Percentiles rank a stretch among this genome's conserved stretches.
These are phyloP conservation scores for Kluyveromyces marxianus DNA, from an alignment of 1,139 yeast species.

Conservation along the genomic window DNA sequence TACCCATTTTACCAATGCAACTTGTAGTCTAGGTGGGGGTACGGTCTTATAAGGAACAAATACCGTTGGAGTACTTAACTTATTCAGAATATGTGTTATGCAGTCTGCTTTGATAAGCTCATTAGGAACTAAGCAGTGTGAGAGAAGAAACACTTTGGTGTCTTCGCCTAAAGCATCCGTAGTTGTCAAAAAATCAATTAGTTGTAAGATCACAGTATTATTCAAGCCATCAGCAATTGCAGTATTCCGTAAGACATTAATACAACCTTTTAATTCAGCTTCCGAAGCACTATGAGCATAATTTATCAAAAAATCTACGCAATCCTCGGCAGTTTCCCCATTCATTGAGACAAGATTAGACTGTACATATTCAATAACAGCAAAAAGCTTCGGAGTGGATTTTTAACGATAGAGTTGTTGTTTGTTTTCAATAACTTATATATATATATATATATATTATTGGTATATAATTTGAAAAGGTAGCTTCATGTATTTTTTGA, in stretches of 20 bases:
- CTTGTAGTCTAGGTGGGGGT: slow-evolving; percentile 25
- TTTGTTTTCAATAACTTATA: too few relatives aligned
- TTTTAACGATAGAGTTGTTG: too few relatives aligned
- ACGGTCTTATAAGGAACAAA: slow-evolving; percentile 13
- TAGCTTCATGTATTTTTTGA: neutral
- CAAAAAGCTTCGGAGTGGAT: too few relatives aligned
- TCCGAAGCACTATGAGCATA: neutral
- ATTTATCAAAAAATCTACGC: too few relatives aligned
- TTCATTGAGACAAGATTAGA: too few relatives aligned
- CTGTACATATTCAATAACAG: too few relatives aligned
- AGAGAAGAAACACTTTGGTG: slow-evolving; percentile 25
- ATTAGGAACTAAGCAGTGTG: slow-evolving; percentile 30
- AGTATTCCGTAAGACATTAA: slow-evolving; percentile 14
- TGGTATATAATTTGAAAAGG: neutral
- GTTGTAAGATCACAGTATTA: slow-evolving; percentile 10
- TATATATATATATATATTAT: too few relatives aligned
- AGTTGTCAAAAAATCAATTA: slow-evolving; percentile 17
- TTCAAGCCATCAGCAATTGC: slow-evolving; percentile 2
- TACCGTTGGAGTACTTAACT: slow-evolving; percentile 28
- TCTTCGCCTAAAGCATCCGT: slow-evolving; percentile 14
- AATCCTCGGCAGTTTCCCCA: too few relatives aligned
- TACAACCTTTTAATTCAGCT: neutral
- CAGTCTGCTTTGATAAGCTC: slow-evolving; percentile 24
- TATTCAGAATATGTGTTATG: slow-evolving; percentile 26
- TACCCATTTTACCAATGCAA: slow-evolving; percentile 35